Conservation (phyloP, 371 early-diverging fungal genomes). For the Actinomucor elegans region DNA sequence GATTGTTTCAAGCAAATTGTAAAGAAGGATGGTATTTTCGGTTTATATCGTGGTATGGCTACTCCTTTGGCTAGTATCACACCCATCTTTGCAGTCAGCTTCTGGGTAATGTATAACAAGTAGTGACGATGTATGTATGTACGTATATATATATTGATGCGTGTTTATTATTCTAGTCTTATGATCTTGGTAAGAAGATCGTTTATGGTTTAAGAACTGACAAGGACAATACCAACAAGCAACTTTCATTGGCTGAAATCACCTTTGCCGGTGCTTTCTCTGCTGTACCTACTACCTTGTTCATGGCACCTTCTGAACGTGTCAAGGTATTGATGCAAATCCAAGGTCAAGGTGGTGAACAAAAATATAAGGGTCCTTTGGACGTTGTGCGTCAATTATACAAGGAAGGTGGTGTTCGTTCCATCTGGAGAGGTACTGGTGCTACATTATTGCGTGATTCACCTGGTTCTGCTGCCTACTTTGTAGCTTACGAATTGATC, state of each 20-base stretch:
- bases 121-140: background rate
- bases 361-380: constrained; percentile 78
- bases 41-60: constrained; percentile 94
- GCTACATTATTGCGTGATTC: constrained; percentile 94
- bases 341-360: constrained; percentile 53
- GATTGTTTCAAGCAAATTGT: constrained; percentile 91
- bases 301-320: constrained; percentile 94
- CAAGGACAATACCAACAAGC: constrained; percentile 45
- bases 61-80: constrained; percentile 91
- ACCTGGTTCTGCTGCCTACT: constrained; percentile 97
- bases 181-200: constrained; percentile 73
- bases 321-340: constrained; percentile 93
- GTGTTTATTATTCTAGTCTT: constrained; percentile 58
- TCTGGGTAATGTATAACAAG: constrained; percentile 67
- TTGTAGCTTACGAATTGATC: constrained; percentile 91
- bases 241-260: constrained; percentile 74
- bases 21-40: constrained; percentile 85
- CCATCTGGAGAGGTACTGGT: constrained; percentile 91
- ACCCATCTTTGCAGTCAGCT: constrained; percentile 94
- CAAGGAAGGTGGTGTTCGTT: constrained; percentile 77
- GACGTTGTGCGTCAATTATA: constrained; percentile 76
- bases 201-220: constrained; percentile 61
- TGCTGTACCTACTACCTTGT: constrained; percentile 90
- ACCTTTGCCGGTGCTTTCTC: constrained; percentile 95
- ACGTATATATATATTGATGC: no score